Evolutionary conservation across 805 yeast species (phyloP).

Genomic region (Vanderwaltozyma tropicalis): DNA sequence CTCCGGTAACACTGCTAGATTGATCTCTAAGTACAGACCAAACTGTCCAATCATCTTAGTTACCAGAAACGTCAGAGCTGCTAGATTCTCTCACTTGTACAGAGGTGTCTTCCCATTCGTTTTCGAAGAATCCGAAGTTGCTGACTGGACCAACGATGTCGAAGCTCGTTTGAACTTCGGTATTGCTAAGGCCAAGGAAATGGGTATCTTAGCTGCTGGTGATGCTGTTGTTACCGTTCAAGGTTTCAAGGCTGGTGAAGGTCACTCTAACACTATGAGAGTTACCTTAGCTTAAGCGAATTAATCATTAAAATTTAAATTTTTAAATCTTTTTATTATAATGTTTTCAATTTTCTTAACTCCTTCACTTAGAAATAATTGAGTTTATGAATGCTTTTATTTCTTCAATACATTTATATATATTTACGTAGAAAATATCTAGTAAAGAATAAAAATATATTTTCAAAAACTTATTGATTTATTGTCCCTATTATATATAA

Average conservation of each 20-base stretch:
- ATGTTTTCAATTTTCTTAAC: conserved; percentile 1
- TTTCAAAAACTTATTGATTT: not conserved
- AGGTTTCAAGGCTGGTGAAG: conserved; percentile 98
- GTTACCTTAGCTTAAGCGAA: conserved; percentile 56
- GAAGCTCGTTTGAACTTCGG: conserved; percentile 92
- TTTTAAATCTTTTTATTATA: conserved; percentile 1
- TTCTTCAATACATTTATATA: not conserved
- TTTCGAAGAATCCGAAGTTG: conserved; percentile 47
- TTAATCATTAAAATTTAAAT: not conserved
- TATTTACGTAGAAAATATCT: not conserved
- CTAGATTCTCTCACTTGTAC: conserved; percentile 91
- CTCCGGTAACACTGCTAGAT: conserved; percentile 90
- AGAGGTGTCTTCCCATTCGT: conserved; percentile 98
- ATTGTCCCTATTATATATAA: not conserved
- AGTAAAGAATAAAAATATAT: not conserved
- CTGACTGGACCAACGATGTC: conserved; percentile 93
- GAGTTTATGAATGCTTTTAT: conserved; percentile 5
- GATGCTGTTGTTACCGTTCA: conserved; percentile 89
- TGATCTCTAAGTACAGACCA: conserved; percentile 96
- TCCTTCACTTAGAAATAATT: conserved; percentile 2
- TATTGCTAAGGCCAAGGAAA: conserved; percentile 74
- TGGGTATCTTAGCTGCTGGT: conserved; percentile 79
- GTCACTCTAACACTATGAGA: conserved; percentile 98
- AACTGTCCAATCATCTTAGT: conserved; percentile 95
- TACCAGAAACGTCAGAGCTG: conserved; percentile 87